Evolutionary conservation across 306 rosid species (phyloP), one percentile per base, ranked within the genome.

Genomic region (Medicago ruthenica): DNA sequence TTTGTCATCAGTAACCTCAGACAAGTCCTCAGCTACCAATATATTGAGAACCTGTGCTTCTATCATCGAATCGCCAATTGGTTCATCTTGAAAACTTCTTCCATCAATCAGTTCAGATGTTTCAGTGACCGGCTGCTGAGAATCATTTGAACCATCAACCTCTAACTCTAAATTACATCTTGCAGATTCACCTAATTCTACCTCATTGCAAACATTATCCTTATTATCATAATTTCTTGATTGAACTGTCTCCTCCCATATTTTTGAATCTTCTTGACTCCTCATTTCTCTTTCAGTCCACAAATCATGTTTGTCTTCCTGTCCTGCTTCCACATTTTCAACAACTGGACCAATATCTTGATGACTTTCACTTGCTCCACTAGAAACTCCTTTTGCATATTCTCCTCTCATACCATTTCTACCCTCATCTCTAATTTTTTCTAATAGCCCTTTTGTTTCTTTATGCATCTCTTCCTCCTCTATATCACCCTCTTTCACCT

Each of bases 351-450:
- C 74, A 73, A 57, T 14, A 41, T 36, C 34, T 36, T 77, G 15
- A 41, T 45, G 72, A 17, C 20, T 71, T 34, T 59, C 71, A 75
- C 64, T 73, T 48, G 13, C 47, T 18, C 16, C 63, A 47, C 59
- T 67, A 27, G 3, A 47, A 47, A 50, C 15, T 37, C 78, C 81
- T 50, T 34, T 50, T 3, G 9, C 57, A 74, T 14, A 20, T 58
- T 77, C 76, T 72, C 39, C 71, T 15, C 75, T 63, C 48, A 41
- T 34, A 20, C 79, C 83, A 58, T 24, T 67, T 66, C 44, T 84
- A 54, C 85, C 83, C 57, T 89, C 96, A 45, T 91, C 89, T 79
- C 85, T 80, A 42, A 83, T 82, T 76, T 78, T 77, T 77, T 90
- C 87, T 12, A 75, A 21, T 73, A 84, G 40, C 9, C 79, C 87